Evolutionary conservation across 257 asterid species (phyloP), one percentile per base, ranked within the genome.

Genomic region (Penstemon davidsonii): DNA sequence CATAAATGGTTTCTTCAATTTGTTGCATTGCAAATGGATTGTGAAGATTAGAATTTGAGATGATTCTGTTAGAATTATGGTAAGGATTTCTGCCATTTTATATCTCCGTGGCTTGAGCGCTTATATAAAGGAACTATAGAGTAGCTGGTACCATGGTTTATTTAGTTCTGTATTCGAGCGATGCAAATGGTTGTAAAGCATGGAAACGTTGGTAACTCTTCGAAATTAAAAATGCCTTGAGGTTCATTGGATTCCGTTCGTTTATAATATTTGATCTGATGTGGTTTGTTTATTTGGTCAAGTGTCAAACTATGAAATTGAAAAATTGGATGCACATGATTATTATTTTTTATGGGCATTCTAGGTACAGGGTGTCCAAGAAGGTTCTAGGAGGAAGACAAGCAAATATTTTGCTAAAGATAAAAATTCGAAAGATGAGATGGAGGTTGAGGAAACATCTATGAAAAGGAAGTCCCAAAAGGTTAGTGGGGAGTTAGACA

Each of bases 331-430:
- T 64, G 68, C 37, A 33, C 55, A 66, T 53, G 7, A 40, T 45
- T 44, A 25, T 70, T 37, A 5, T 60, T 15, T 39, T 37, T 69
- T 7, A 62, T 58, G 69, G 45, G 59, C 61, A 51, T 67, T 64
- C 33, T 65, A 88, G 97, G 84, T 50, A 49, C 87, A 80, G 67
- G 90, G 79, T 72, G 83, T 77, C 68, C 87, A 83, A 63, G 96
- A 87, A 79, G 81, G 84, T 76, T 60, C 88, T 10, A 79, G 99
- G 73, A 83, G 85, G 88, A 94, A 88, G 85, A 91, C 96, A 39
- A 94, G 99, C 74, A 94, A 91, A 82, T 94, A 90, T 78, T 94
- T 94, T 81, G 79, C 84, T 55, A 76, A 85, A 57, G 86, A 85
- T 39, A 83, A 68, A 58, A 75, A 62, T 61, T 72, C 60, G 37